Conservation (phyloP, 345 rosid species). For the Boechera stricta region DNA sequence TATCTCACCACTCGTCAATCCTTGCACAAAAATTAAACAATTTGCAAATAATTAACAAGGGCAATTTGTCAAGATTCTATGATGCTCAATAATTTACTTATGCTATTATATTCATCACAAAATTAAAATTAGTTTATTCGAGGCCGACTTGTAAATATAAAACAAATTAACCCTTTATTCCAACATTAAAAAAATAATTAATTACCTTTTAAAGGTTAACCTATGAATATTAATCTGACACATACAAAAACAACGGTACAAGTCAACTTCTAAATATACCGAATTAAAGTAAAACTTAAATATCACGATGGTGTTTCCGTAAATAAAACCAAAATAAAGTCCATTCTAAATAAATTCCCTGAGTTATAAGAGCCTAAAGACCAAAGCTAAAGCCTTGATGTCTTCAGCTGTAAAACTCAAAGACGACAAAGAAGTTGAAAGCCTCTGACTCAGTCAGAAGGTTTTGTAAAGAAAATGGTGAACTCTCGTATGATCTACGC, state of each 20-base stretch:
- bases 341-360: not conserved
- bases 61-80: not conserved
- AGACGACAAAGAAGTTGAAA: not conserved
- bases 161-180: too few relatives aligned
- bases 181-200: too few relatives aligned
- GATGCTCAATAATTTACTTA: not conserved
- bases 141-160: too few relatives aligned
- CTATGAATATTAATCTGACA: too few relatives aligned
- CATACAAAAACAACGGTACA: too few relatives aligned
- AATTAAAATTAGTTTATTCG: not conserved
- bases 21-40: too few relatives aligned
- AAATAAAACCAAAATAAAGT: not conserved
- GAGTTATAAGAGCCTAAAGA: conserved; percentile 2
- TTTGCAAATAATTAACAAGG: too few relatives aligned
- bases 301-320: conserved; percentile 9
- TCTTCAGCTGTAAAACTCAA: not conserved
- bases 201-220: too few relatives aligned
- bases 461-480: not conserved
- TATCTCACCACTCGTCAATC: not conserved
- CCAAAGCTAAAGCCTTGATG: conserved; percentile 16
- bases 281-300: not conserved
- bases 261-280: too few relatives aligned
- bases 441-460: not conserved
- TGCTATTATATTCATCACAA: not conserved
- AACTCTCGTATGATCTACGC: conserved; percentile 38